Evolutionary conservation across 139 green algal species (phyloP), one percentile per base, ranked within the genome.

Genomic region (Nannochloris sp.): DNA sequence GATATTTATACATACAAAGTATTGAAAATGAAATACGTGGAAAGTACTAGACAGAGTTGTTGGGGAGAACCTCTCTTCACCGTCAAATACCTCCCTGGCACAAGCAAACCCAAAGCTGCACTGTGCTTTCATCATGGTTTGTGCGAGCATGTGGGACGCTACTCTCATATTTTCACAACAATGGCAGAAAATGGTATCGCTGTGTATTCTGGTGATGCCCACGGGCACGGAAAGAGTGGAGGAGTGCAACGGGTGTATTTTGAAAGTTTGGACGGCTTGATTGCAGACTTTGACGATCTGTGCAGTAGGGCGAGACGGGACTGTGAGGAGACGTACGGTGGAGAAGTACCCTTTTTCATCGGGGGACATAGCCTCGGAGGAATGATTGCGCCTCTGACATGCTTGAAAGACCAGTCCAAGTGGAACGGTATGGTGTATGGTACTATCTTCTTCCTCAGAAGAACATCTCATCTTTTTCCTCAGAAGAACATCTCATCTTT

Each of bases 331-430:
- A 11, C 16, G 4, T 26, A 29, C 4, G 14, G 20, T 25, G 44
- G 40, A 1, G 11, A 14, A 3, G 48, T 61, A n/a, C 59, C 64
- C 30, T 62, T 65, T 8, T 81, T 88, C 51, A 40, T 85, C 3
- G 85, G 69, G 0, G 86, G 86, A 2, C 76, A 86, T 55, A 81
- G 65, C 59, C 72, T 91, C 67, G 85, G 85, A n/a, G 84, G 78
- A 13, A 68, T 92, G 13, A 74, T 89, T 5, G 76, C 71, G 5
- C 46, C 60, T 8, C 33, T 70, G 44, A 30, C 23, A 20, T 66
- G 53, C 33, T 12, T 70, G 85, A 48, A 65, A 61, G 9, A 79
- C 20, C 78, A 82, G 59, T 20, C 17, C 2, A 33, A 37, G 16
- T 83, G 80, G 74, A 57, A 71, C 0, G 85, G 84, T 40, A 40